Conservation (phyloP, 2,329 filamentous ascomycete genomes). For the Claviceps pusilla region DNA sequence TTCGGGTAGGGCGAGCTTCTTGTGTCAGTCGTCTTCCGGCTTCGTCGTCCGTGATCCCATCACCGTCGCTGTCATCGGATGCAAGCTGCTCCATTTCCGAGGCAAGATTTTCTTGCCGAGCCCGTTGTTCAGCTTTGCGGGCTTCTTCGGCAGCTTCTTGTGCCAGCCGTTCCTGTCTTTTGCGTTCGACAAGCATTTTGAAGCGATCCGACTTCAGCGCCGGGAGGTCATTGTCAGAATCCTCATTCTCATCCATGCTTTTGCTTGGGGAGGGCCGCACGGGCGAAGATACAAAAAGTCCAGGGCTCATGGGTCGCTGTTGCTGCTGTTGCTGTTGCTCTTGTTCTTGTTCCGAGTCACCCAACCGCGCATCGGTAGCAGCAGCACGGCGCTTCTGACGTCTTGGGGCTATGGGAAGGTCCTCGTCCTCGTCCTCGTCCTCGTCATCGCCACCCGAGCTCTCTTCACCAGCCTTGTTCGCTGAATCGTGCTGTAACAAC, state of each 20-base stretch:
- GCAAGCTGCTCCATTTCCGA: conserved; percentile 21
- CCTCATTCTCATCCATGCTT: conserved; percentile 19
- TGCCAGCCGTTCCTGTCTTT: conserved; percentile 54
- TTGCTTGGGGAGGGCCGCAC: conserved; percentile 18
- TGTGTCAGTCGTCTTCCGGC: conserved; percentile 54
- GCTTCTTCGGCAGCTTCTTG: conserved; percentile 45
- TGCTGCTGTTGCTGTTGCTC: background rate
- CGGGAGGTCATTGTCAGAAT: conserved; percentile 34
- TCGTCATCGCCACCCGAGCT: conserved; percentile 14
- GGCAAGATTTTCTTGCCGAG: conserved; percentile 20
- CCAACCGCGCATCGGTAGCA: conserved; percentile 16
- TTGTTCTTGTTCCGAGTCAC: conserved; percentile 3
- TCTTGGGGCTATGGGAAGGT: conserved; percentile 25
- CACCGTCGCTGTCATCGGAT: conserved; percentile 26
- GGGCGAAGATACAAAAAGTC: conserved; percentile 44
- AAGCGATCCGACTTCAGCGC: conserved; percentile 43
- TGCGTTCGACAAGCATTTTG: conserved; percentile 56
- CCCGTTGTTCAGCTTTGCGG: conserved; percentile 29
- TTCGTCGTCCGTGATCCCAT: conserved; percentile 46
- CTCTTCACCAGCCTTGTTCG: conserved; percentile 13
- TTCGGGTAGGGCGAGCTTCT: conserved; percentile 53
- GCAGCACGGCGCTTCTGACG: conserved; percentile 23
- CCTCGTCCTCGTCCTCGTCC: conserved; percentile 18
- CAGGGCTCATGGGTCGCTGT: conserved; percentile 22
- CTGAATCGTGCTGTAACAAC: conserved; percentile 21